phyloP scores from a whole-genome alignment of 805 yeast genomes.

The Candida silvicultrix region DNA sequence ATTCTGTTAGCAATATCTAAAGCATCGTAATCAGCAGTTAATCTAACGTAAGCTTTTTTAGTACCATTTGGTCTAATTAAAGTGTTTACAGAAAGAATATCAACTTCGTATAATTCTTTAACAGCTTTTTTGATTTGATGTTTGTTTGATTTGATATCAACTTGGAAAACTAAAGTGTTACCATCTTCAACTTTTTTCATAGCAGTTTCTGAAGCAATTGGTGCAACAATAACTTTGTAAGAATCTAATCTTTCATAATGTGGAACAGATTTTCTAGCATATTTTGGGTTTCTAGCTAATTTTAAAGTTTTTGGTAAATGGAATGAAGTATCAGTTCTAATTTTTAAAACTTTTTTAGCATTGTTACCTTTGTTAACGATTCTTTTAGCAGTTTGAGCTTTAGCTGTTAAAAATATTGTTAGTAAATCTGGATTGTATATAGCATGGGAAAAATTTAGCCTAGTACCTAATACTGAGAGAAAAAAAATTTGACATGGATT shows the following conservation, averaged over 20 bases:
- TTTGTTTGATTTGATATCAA: conserved; percentile 96
- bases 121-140: conserved; percentile 97
- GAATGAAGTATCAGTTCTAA: conserved; percentile 93
- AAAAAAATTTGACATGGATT: background rate
- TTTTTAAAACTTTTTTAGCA: conserved; percentile 84
- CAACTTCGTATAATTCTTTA: conserved; percentile 97
- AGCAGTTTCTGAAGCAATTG: conserved; percentile 97
- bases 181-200: conserved; percentile 99
- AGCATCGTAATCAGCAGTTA: conserved; percentile 99
- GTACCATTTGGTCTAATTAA: conserved; percentile 98
- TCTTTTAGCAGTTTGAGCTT: conserved; percentile 98
- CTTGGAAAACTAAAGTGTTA: conserved; percentile 99
- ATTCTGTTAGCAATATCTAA: conserved; percentile 99
- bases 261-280: conserved; percentile 93
- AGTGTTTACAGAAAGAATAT: conserved; percentile 90
- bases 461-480: no score
- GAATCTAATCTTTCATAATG: conserved; percentile 97
- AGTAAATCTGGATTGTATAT: conserved; percentile 6
- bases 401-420: conserved; percentile 28
- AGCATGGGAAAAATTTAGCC: no score
- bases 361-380: conserved; percentile 97
- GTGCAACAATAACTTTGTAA: conserved; percentile 88
- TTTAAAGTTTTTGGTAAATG: conserved; percentile 96
- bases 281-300: conserved; percentile 91
- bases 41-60: conserved; percentile 99